Conservation (phyloP, 2,329 filamentous ascomycete species). For the Dactylellina parvicollis region DNA sequence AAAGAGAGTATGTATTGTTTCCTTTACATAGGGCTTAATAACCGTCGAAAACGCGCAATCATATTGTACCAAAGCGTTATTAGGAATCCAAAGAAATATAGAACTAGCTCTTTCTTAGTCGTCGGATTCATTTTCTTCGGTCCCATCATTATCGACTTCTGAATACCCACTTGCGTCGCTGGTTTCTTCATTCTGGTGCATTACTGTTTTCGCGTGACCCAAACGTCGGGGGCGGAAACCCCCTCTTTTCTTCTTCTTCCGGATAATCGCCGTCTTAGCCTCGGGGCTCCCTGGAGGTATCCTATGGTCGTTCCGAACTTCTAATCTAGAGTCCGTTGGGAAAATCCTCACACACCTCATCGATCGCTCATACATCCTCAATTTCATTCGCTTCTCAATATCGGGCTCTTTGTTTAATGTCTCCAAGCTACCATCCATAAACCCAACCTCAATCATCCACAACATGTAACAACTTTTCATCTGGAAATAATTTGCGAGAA, state of each 20-base stretch:
- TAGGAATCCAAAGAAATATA: too few relatives aligned
- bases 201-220: too few relatives aligned
- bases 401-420: background rate
- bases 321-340: conserved; percentile 7
- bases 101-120: too few relatives aligned
- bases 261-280: background rate
- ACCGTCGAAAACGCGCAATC: too few relatives aligned
- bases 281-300: background rate
- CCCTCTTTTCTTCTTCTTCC: background rate
- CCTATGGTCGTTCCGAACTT: conserved; percentile 5
- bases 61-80: too few relatives aligned
- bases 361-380: background rate
- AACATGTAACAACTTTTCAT: conserved; percentile 6
- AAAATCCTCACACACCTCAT: conserved; percentile 22
- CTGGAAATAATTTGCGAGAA: background rate
- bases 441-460: conserved; percentile 33
- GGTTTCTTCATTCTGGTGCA: conserved; percentile 4
- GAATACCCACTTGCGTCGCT: background rate
- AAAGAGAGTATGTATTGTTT: background rate
- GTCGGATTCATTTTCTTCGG: background rate
- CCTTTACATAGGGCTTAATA: too few relatives aligned
- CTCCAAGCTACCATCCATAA: background rate
- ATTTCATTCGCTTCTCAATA: background rate
- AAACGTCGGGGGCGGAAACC: too few relatives aligned
- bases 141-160: background rate